phyloP scores from a whole-genome alignment of 352 stramenopile species.

The Phytophthora constricta region DNA sequence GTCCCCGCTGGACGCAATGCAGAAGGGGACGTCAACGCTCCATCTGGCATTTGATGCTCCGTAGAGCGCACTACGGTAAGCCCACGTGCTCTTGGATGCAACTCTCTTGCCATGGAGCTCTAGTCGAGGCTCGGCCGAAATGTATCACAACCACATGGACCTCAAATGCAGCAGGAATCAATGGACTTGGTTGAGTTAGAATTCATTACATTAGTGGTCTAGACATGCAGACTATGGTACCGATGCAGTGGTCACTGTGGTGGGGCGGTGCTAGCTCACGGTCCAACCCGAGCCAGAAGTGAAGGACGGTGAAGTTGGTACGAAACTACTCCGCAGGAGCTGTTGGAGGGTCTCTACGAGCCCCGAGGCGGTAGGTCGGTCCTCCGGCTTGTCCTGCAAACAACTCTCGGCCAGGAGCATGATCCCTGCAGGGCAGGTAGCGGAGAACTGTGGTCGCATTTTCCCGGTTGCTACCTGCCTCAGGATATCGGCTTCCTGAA shows the following conservation, averaged over 20 bases:
- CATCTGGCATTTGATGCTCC: too few relatives aligned
- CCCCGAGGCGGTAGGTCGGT: conserved; percentile 36
- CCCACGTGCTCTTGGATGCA: conserved; percentile 2
- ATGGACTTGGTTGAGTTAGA: background rate
- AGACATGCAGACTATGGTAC: conserved; percentile 11
- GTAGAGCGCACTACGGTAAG: too few relatives aligned
- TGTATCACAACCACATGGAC: background rate
- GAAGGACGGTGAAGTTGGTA: conserved; percentile 21
- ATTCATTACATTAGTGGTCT: background rate
- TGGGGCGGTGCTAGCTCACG: conserved; percentile 14
- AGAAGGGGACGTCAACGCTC: conserved; percentile 29
- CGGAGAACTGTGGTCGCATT: conserved; percentile 40
- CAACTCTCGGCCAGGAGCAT: conserved; percentile 44
- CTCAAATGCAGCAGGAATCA: conserved; percentile 5
- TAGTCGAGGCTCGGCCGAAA: too few relatives aligned
- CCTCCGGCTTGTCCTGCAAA: conserved; percentile 39
- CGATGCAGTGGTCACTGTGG: conserved; percentile 3
- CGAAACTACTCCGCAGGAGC: conserved; percentile 24
- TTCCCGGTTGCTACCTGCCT: conserved; percentile 34
- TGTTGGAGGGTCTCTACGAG: conserved; percentile 38
- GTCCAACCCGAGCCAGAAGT: conserved; percentile 26
- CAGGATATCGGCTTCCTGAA: conserved; percentile 46
- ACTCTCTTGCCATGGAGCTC: conserved; percentile 26
- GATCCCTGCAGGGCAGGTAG: conserved; percentile 39
- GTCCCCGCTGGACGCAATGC: conserved; percentile 26